These are phyloP conservation scores for Candolleomyces aberdarensis DNA, from an alignment of 768 basidiomycete species.

Conservation along the genomic window DNA sequence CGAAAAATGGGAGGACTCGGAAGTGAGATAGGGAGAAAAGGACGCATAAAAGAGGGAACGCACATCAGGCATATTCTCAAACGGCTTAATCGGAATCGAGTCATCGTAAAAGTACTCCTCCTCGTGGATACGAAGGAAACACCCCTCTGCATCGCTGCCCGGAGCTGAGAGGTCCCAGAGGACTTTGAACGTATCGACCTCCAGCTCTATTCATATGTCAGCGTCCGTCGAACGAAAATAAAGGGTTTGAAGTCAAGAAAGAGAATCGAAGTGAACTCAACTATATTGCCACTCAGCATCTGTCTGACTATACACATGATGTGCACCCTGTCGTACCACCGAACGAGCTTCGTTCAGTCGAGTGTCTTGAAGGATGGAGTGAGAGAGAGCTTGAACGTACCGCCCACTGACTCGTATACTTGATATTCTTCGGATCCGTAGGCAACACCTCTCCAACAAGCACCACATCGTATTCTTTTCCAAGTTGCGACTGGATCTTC, in stretches of 20 bases:
- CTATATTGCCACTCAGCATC: constrained; percentile 47
- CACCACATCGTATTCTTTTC: constrained; percentile 53
- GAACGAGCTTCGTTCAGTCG: too few relatives aligned
- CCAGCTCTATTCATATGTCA: constrained; percentile 44
- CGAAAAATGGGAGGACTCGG: constrained; percentile 25
- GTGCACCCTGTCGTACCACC: constrained; percentile 56
- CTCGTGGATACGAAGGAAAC: constrained; percentile 63
- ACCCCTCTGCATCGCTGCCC: constrained; percentile 48
- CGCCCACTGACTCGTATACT: constrained; percentile 81
- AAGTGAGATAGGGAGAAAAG: constrained; percentile 5
- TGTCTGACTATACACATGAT: constrained; percentile 60
- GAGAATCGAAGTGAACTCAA: constrained; percentile 17
- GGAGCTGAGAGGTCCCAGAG: constrained; percentile 72
- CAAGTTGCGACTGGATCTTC: constrained; percentile 51
- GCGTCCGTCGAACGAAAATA: too few relatives aligned
- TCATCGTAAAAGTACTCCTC: constrained; percentile 53
- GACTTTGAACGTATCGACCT: constrained; percentile 62
- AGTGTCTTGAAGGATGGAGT: too few relatives aligned
- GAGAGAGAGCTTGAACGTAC: constrained; percentile 35
- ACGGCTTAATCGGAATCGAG: constrained; percentile 31
- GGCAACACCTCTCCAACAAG: constrained; percentile 70
- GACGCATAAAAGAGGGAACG: constrained; percentile 12
- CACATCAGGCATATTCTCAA: constrained; percentile 54
- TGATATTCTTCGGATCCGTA: constrained; percentile 61
- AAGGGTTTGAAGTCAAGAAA: not conserved